Evolutionary conservation across 179 eudicot genomes (phyloP).

Genomic region (Camellia oleifera): DNA sequence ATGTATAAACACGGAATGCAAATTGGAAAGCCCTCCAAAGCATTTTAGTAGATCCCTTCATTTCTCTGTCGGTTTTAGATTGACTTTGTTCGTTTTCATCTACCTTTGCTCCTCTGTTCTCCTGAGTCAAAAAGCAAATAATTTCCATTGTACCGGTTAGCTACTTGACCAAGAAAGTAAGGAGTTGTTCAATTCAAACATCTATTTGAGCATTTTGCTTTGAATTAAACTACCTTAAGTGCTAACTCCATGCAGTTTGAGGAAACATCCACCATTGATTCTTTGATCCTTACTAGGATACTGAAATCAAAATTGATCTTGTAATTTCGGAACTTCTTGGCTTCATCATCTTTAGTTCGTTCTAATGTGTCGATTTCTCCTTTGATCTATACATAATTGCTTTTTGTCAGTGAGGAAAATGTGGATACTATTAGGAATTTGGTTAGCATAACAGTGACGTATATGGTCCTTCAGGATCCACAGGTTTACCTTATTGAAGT

Average conservation of each 20-base stretch:
- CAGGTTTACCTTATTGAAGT: conserved; percentile 75
- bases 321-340: conserved; percentile 78
- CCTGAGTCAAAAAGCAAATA: conserved; percentile 34
- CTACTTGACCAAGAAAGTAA: neutral
- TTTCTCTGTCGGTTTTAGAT: conserved; percentile 45
- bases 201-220: neutral
- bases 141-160: neutral
- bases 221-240: conserved; percentile 52
- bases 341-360: conserved; percentile 86
- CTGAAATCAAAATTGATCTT: conserved; percentile 81
- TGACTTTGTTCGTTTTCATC: conserved; percentile 33
- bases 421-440: neutral
- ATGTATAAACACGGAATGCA: conserved; percentile 84
- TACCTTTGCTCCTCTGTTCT: conserved; percentile 61
- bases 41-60: conserved; percentile 56
- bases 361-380: conserved; percentile 75
- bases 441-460: neutral
- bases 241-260: conserved; percentile 95
- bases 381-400: conserved; percentile 50
- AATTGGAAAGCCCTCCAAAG: conserved; percentile 95
- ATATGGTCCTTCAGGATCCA: neutral
- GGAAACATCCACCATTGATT: conserved; percentile 87
- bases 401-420: neutral
- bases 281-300: conserved; percentile 73
- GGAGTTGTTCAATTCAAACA: neutral